phyloP scores from a whole-genome alignment of 179 eudicot species.

The Beta corolliflora region DNA sequence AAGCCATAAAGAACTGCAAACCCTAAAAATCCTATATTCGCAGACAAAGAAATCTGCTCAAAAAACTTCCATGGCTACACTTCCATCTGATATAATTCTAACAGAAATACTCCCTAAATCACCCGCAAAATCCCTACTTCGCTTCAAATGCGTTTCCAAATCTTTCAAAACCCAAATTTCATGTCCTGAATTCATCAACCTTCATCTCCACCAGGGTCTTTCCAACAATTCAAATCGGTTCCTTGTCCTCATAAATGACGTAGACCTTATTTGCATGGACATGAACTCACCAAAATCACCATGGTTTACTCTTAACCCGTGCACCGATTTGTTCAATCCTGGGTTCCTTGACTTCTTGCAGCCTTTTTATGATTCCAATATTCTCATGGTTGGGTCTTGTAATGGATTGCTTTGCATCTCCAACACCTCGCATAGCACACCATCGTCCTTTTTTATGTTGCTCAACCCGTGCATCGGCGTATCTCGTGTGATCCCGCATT shows the following conservation, averaged over 20 bases:
- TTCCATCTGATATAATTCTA: background rate
- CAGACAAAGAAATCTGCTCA: background rate
- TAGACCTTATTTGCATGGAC: background rate
- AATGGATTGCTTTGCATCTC: constrained; percentile 13
- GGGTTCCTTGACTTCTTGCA: background rate
- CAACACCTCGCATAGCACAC: accelerated
- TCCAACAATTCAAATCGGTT: background rate
- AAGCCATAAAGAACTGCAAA: no score
- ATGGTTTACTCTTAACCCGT: background rate
- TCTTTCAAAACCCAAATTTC: constrained; percentile 1
- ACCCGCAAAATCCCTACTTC: constrained; percentile 9
- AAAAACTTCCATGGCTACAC: background rate
- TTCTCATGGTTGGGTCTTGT: background rate
- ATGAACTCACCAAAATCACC: background rate
- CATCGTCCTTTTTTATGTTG: background rate
- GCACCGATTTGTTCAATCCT: no score
- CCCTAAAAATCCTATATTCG: no score
- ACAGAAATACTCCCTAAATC: constrained; percentile 1
- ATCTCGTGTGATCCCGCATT: background rate
- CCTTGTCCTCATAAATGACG: background rate
- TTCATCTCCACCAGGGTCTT: background rate
- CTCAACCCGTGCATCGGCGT: constrained; percentile 12
- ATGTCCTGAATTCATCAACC: constrained; percentile 18
- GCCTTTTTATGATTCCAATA: no score
- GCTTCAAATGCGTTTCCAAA: constrained; percentile 15